Evolutionary conservation across 2,329 filamentous ascomycete species (phyloP), one percentile per base, ranked within the genome.

Genomic region (Aspergillus flavus): DNA sequence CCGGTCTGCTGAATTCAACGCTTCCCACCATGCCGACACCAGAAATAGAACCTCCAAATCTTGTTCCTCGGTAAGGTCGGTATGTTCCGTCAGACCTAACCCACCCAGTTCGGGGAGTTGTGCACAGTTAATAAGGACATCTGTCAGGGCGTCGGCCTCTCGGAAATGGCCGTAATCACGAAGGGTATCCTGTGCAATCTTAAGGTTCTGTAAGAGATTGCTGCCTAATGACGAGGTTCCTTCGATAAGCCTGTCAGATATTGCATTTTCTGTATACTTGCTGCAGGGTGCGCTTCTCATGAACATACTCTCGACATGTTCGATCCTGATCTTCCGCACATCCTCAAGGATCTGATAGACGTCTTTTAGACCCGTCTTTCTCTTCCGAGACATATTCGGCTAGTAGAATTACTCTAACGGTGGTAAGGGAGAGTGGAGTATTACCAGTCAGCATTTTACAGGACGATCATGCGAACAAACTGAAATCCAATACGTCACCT

Each of bases 1-100:
- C 21, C 64, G 57, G 45, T 75, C 73, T 5, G 59, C 61, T 1
- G 71, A 74, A 54, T 74, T 75, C 10, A 75, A 64, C 1, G 73
- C 62, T 52, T 73, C 70, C 11, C 75, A 62, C 71, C 70, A 75
- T 10, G 72, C 69, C 6, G 69, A 67, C 4, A 69, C 62, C 16
- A 74, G 64, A 59, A 75, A 75, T 1, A 71, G 14, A 16, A 70
- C 66, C 36, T 74, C 69, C 0, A 62, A 61, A 55, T 68, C 59
- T 41, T 71, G 62, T 5, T 66, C 54, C 4, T 19, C 21, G 6
- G 61, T 61, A 5, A 65, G 10, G 32, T 14, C 11, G 2, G n/a
- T 36, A 26, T 34, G 14, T 1, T 48, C 16, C 0, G 45, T 28
- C 16, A 71, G 36, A 6, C 65, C 68, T 5, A 70, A 57, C 1